A percentile compares a stretch with the other conserved stretches of the same genome.
These are phyloP conservation scores for Globomyces sp. DNA, from an alignment of 371 early-diverging fungal genomes.

Conservation along the genomic window DNA sequence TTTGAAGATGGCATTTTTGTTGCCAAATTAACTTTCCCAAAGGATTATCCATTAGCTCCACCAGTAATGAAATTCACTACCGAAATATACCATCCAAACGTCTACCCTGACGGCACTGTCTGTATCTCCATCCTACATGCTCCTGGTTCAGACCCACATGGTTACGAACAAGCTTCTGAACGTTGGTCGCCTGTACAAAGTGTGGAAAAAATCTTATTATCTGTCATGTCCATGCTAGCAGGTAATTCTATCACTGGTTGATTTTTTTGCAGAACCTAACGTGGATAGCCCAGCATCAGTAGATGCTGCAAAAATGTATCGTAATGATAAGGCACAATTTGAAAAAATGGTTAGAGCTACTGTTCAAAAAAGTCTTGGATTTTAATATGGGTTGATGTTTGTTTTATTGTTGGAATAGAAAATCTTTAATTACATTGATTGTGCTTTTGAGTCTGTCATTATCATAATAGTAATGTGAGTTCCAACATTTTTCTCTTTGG, in stretches of 20 bases:
- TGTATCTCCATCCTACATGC: constrained; percentile 99
- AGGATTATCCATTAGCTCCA: constrained; percentile 64
- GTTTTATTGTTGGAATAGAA: no score
- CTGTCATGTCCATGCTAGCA: constrained; percentile 93
- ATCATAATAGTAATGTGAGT: no score
- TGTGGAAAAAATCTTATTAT: constrained; percentile 95
- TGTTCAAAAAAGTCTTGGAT: constrained; percentile 68
- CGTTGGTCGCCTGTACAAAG: constrained; percentile 92
- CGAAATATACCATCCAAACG: constrained; percentile 93
- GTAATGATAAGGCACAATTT: constrained; percentile 78
- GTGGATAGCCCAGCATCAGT: constrained; percentile 98
- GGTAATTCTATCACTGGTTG: constrained; percentile 35
- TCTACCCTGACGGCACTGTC: constrained; percentile 96
- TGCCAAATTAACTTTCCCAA: constrained; percentile 57
- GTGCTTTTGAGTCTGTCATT: no score
- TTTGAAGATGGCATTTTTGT: constrained; percentile 62
- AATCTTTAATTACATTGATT: no score
- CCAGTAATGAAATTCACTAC: constrained; percentile 71
- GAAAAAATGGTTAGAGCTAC: constrained; percentile 76
- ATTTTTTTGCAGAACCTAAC: constrained; percentile 80
- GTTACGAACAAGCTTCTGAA: constrained; percentile 62
- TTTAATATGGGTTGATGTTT: constrained; percentile 22
- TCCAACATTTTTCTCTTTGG: no score
- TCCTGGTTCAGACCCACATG: constrained; percentile 97
- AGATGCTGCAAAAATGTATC: constrained; percentile 95